phyloP scores from a whole-genome alignment of 2,329 filamentous ascomycete genomes.

The Aureobasidium sp. region DNA sequence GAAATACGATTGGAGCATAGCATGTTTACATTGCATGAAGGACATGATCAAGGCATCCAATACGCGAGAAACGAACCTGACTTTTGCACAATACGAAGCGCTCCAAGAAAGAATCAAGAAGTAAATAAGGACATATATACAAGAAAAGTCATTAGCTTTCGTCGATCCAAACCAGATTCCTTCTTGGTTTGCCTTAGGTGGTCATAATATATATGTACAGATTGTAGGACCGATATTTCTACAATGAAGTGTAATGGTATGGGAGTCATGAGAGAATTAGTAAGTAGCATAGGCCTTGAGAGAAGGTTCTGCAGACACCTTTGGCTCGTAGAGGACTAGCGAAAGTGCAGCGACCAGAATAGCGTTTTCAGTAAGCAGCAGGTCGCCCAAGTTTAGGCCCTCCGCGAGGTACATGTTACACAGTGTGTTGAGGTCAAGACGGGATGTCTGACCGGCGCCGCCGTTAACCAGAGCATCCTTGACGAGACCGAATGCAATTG shows the following conservation, averaged over 20 bases:
- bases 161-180: neutral
- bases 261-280: neutral
- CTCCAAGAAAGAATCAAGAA: neutral
- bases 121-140: neutral
- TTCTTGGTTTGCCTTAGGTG: neutral
- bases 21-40: neutral
- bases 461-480: constrained; percentile 44
- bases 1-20: neutral
- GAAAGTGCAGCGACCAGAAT: constrained; percentile 34
- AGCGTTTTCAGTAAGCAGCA: constrained; percentile 40
- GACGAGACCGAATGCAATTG: constrained; percentile 38
- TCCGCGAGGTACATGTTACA: constrained; percentile 34
- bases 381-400: constrained; percentile 37
- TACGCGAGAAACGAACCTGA: neutral
- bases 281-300: constrained; percentile 33
- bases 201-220: neutral
- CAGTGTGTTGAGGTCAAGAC: constrained; percentile 35
- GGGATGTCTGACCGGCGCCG: constrained; percentile 36
- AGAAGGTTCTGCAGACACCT: constrained; percentile 33
- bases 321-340: constrained; percentile 29
- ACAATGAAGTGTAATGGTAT: neutral
- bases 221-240: neutral
- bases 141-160: neutral
- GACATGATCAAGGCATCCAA: neutral
- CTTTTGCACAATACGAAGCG: too few species aligned